Base-by-base conservation (phyloP, 805 yeast species). In the Wickerhamomyces tratensis region DNA sequence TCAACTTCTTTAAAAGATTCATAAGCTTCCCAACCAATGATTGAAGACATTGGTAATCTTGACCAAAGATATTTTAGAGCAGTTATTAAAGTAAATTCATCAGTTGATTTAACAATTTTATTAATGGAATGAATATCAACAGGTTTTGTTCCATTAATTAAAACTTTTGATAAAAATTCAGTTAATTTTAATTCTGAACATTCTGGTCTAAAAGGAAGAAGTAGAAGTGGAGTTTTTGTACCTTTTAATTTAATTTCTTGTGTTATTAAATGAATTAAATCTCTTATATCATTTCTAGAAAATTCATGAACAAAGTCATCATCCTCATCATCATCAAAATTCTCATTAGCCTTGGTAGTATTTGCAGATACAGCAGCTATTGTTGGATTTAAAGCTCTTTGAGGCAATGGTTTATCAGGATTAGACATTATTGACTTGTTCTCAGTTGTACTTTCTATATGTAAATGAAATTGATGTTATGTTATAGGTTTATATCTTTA, bases 11-110 rank as follows among this genome's bases (percentile, higher is more conserved):
- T 79, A 58, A 82, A 88, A 43, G 79, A 76, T 26, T 78, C 67
- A 59, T 88, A 88, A 0, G 86, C 77, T 43, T 80, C 82, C 95
- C 95, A 87, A 0, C 95, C 93, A 37, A 88, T 78, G 30, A 88
- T 71, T 49, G 88, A 86, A 46, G 76, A 74, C 43, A 80, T 82
- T 8, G 91, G 91, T 20, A 89, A 62, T 45, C 97, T 68, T 46
- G 89, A 76, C 97, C 97, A 88, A 38, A 86, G 67, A 62, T 85
- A 88, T 57, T 86, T 87, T 45, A 88, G 65, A 1, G 82, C 82
- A 43, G 86, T 74, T 34, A 84, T 77, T 36, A 88, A 63, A 1
- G 89, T 82, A 58, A 75, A 80, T 43, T 78, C 86, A 49, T 85
- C 87, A 0, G 80, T 70, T 40, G 65, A 53, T 39, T 68, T 58